Evolutionary conservation across 2,329 filamentous ascomycete genomes (phyloP), one percentile per base, ranked within the genome.

Genomic region (Cercospora nicotianae): DNA sequence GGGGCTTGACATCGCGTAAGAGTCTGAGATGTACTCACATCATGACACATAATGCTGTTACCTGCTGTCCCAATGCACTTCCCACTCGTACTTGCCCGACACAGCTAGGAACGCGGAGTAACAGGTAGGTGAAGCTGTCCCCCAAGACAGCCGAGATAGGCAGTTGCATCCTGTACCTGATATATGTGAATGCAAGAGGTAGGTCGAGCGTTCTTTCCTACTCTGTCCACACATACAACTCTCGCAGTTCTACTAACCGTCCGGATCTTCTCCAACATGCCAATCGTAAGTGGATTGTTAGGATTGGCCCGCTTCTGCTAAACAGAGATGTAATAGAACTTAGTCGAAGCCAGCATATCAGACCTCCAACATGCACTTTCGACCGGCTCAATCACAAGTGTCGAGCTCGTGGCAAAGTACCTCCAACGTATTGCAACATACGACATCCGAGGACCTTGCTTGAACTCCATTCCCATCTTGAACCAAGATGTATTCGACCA

Each of bases 381-480:
- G 13, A 73, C 75, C 5, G 80, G 82, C 33, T 65, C 69, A 12
- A 73, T 81, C 31, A 83, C 81, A 16, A 82, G 80, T 64, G 82
- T 84, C 48, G 82, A 83, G 18, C 73, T 86, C 2, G 79, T 81
- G 5, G 77, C 81, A 7, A 77, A 77, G 53, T 83, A 85, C 70
- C 77, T 86, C 3, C 80, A 77, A 42, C 82, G 84, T 6, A 84
- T 86, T 66, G 79, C 78, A 45, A 74, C 72, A 2, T 85, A 84
- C 72, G 84, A 86, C 69, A 78, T 77, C 31, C 74, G 79, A n/a
- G 77, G 76, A 3, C 70, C 72, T 42, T 75, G 74, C 5, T 77
- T 86, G 2, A 85, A 85, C 67, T 81, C 84, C 4, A 81, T 85
- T 5, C 82, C 83, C 7, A 74, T 85, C 13, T 75, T 86, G 68